Percentiles rank a stretch among this genome's conserved stretches.
Evolutionary conservation across 2,329 filamentous ascomycete genomes (phyloP).

Genomic region (Aspergillus hiratsukae): DNA sequence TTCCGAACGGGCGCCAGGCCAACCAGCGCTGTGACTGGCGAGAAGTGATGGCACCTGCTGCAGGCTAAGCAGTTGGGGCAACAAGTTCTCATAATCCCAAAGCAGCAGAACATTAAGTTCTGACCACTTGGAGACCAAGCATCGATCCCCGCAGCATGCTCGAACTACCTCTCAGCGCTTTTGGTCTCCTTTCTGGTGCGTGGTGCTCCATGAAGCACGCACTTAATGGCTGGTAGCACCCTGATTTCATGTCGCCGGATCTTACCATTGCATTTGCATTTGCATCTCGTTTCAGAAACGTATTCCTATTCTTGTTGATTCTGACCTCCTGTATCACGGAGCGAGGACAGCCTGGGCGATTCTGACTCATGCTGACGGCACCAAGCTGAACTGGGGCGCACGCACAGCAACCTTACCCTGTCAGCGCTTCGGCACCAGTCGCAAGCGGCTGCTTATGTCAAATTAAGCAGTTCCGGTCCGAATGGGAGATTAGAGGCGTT

Average conservation of each 20-base stretch:
- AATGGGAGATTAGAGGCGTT: background rate
- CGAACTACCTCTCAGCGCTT: background rate
- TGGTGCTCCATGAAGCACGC: slow-evolving; percentile 3
- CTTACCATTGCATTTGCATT: background rate
- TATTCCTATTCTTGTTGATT: background rate
- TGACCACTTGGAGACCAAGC: slow-evolving; percentile 8
- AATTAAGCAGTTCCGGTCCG: background rate
- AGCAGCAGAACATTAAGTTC: slow-evolving; percentile 2
- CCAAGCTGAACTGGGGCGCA: background rate
- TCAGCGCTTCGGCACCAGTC: background rate
- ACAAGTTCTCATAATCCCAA: slow-evolving; percentile 1
- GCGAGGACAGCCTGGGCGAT: background rate
- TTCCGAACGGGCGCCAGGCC: slow-evolving; percentile 12
- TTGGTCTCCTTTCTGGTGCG: slow-evolving; percentile 4
- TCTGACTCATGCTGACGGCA: background rate
- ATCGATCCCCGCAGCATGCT: slow-evolving; percentile 8
- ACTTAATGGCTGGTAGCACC: slow-evolving; percentile 9
- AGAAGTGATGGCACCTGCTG: slow-evolving; percentile 11
- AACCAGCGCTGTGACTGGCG: slow-evolving; percentile 10
- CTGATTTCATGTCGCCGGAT: background rate
- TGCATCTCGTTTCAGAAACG: background rate
- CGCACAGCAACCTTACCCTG: background rate
- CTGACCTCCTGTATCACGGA: slow-evolving; percentile 1
- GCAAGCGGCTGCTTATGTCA: background rate
- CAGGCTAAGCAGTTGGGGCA: slow-evolving; percentile 10